phyloP scores from a whole-genome alignment of 164 flowering plant genomes.

The Tetracentron sinense region DNA sequence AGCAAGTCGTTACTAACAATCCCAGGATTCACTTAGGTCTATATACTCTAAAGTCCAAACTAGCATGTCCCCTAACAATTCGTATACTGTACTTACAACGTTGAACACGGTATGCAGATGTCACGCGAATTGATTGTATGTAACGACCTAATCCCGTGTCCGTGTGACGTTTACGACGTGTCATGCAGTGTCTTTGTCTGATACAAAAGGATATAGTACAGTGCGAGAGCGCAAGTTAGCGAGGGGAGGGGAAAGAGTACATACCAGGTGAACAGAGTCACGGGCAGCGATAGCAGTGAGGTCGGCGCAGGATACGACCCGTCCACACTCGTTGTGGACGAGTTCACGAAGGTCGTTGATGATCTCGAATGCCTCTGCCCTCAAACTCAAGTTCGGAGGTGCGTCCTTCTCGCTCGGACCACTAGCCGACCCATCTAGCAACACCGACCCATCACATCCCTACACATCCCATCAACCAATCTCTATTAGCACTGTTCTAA shows the following conservation, averaged over 20 bases:
- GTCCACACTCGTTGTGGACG: constrained; percentile 32
- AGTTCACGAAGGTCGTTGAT: constrained; percentile 34
- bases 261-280: constrained; percentile 46
- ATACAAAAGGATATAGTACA: neutral
- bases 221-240: neutral
- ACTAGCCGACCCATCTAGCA: constrained; percentile 48
- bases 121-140: too few relatives aligned
- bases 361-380: constrained; percentile 34
- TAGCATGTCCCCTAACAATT: too few relatives aligned
- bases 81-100: too few relatives aligned
- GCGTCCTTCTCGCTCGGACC: constrained; percentile 47
- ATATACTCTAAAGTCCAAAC: too few relatives aligned
- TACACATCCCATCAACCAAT: constrained; percentile 6
- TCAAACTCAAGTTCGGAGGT: constrained; percentile 39
- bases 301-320: constrained; percentile 54
- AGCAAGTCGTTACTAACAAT: too few relatives aligned
- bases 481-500: neutral
- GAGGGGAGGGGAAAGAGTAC: neutral
- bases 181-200: too few relatives aligned
- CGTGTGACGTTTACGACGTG: too few relatives aligned
- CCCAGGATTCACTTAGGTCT: too few relatives aligned
- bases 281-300: constrained; percentile 53
- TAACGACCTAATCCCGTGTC: too few relatives aligned
- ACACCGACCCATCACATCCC: constrained; percentile 57
- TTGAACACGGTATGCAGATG: too few relatives aligned